Evolutionary conservation across 2,329 filamentous ascomycete species (phyloP).

Genomic region (Alternaria sp.): DNA sequence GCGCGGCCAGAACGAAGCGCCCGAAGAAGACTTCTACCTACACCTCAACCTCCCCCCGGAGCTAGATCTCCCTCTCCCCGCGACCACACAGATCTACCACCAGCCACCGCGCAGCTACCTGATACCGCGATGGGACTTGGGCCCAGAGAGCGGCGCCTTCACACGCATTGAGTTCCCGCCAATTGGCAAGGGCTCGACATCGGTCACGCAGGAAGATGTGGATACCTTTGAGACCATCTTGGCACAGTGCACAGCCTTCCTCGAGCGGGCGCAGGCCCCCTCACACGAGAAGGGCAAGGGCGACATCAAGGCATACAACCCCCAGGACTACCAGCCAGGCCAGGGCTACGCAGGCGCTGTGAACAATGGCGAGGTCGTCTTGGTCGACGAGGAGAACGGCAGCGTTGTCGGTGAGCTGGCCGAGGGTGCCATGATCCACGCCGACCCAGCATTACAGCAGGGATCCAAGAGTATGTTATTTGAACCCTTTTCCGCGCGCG

Average conservation of each 20-base stretch:
- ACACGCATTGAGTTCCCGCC: slow-evolving; percentile 89
- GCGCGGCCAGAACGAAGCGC: slow-evolving; percentile 60
- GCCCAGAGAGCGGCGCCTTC: slow-evolving; percentile 86
- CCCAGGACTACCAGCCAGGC: slow-evolving; percentile 77
- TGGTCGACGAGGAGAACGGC: slow-evolving; percentile 95
- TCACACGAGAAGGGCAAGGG: slow-evolving; percentile 50
- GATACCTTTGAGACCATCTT: slow-evolving; percentile 98
- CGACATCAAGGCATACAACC: slow-evolving; percentile 69
- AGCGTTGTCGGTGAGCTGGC: slow-evolving; percentile 92
- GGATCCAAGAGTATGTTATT: slow-evolving; percentile 82
- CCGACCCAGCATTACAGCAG: slow-evolving; percentile 75
- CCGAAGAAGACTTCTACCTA: slow-evolving; percentile 88
- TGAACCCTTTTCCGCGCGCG: not conserved
- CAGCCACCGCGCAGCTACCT: slow-evolving; percentile 92
- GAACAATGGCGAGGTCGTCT: slow-evolving; percentile 76
- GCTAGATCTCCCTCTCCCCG: slow-evolving; percentile 89
- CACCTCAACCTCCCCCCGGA: slow-evolving; percentile 94
- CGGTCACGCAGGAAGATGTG: slow-evolving; percentile 84
- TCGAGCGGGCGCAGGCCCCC: slow-evolving; percentile 77
- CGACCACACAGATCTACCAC: slow-evolving; percentile 96
- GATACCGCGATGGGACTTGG: slow-evolving; percentile 93
- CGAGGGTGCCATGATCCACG: slow-evolving; percentile 79
- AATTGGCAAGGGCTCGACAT: slow-evolving; percentile 66
- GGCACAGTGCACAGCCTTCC: slow-evolving; percentile 95
- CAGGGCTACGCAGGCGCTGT: slow-evolving; percentile 70